Evolutionary conservation across 2,329 filamentous ascomycete genomes (phyloP).

Genomic region (Aspergillus nomiae): DNA sequence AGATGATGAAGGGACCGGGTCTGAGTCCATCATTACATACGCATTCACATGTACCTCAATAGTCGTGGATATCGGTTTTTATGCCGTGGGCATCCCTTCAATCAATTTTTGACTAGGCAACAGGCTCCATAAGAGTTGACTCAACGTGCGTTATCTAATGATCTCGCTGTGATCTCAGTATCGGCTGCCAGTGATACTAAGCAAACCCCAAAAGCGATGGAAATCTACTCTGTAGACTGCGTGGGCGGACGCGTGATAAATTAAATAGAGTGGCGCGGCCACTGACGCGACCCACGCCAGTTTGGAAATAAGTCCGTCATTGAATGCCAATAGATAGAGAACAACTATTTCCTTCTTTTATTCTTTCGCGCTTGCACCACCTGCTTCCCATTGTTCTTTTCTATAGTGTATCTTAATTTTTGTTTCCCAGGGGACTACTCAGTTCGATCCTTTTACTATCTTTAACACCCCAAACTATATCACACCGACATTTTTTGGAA

Average conservation of each 20-base stretch:
- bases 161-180: neutral
- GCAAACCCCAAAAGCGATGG: neutral
- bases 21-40: constrained; percentile 35
- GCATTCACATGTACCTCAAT: neutral
- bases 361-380: neutral
- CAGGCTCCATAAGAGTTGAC: neutral
- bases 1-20: constrained; percentile 80
- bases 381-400: neutral
- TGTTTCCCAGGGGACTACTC: neutral
- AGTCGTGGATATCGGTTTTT: neutral
- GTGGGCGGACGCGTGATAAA: neutral
- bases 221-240: neutral
- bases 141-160: neutral
- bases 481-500: neutral
- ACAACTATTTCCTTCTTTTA: neutral
- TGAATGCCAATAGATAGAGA: neutral
- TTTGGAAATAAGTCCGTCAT: neutral
- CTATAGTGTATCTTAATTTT: neutral
- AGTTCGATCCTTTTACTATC: neutral
- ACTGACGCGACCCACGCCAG: neutral
- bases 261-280: neutral
- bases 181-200: neutral
- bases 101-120: neutral
- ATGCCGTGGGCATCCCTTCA: neutral
- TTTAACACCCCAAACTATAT: neutral